Base-by-base conservation (phyloP, 2,329 filamentous ascomycete species). In the Leptographium galeiforme region DNA sequence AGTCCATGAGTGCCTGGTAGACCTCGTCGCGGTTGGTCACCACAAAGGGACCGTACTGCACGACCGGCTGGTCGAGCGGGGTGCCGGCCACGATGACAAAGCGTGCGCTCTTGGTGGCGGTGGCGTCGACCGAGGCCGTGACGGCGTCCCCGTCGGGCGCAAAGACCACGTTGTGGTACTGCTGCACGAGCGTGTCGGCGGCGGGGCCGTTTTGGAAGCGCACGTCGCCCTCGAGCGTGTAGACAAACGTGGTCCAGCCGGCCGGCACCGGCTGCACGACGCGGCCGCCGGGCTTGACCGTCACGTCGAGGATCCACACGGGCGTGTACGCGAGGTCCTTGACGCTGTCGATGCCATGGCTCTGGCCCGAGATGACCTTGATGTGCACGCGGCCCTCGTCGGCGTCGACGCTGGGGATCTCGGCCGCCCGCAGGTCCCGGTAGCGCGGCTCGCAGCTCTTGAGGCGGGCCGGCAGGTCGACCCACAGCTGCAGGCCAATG, bases 401-500 rank as follows among this genome's bases (percentile, higher is more conserved):
- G 34, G 80, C 70, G 8, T 77, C 78, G n/a, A 80, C 87, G 4
- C 72, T 63, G 0, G 91, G 91, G 60, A 97, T 91, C 70, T 97
- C 91, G 6, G 65, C 65, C 0, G 85, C 85, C 51, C 80, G 75
- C 51, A 97, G 72, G 67, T 97, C 91, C 53, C 91, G 85, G 69
- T 97, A 97, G 47, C 91, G 79, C 40, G 91, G 91, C 68, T 97
- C 91, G 71, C 88, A 95, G 60, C 73, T 75, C 75, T 97, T 97
- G 53, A 96, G 75, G 40, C 84, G 69, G 63, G 81, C 71, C 7
- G 93, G 91, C 12, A 97, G 72, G 66, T 97, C 91, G 48, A 97
- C 90, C 91, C 93, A 97, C 25, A 97, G 76, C 72, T 97, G 93
- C 70, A 97, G 79, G 38, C 91, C 91, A 52, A 94, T 77, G 66